Base-by-base conservation (phyloP, 2,329 filamentous ascomycete species). In the Nannizzia gypsea region DNA sequence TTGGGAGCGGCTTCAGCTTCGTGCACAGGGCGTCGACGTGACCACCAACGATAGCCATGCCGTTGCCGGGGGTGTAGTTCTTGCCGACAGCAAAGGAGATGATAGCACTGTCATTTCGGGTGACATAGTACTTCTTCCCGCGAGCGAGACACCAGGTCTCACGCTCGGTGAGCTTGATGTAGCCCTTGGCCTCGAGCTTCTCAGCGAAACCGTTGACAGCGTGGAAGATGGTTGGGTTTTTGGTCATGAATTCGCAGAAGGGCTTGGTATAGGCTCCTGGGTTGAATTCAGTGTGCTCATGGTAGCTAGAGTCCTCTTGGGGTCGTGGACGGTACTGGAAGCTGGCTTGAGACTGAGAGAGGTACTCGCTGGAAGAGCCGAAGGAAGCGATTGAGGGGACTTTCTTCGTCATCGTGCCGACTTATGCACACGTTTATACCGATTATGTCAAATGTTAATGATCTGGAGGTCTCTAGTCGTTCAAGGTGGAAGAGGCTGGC, bases 171-270 rank as follows among this genome's bases (percentile, higher is more conserved):
- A 89, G 84, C 74, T 84, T 85, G 62, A 80, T 81, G 74, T 88
- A 99, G 50, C 90, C 92, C 40, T 83, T 78, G 42, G 83, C 80
- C 63, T 81, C 78, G 55, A 96, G 81, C 68, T 90, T 85, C 60
- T 80, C 78, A 67, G 86, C 84, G 71, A 96, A 89, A 66, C 89
- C 83, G 61, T 84, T 82, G 28, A 96, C 90, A 1, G 89, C 84
- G 69, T 99, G 93, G 73, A 95, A 99, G 54, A 96, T 83, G 6
- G 93, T 97, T 0, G 93, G 93, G 70, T 96, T 96, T 63, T 88
- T 81, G 50, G 85, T 88, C 77, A 97, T 82, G 71, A 96, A 97
- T 58, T 89, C 81, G 71, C 87, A 86, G 72, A 95, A 96, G 0
- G 90, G 89, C 74, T 90, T 80, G 6, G 89, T 88, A 72, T 90